phyloP scores from a whole-genome alignment of 805 yeast genomes.

The Citeromyces matritensis region DNA sequence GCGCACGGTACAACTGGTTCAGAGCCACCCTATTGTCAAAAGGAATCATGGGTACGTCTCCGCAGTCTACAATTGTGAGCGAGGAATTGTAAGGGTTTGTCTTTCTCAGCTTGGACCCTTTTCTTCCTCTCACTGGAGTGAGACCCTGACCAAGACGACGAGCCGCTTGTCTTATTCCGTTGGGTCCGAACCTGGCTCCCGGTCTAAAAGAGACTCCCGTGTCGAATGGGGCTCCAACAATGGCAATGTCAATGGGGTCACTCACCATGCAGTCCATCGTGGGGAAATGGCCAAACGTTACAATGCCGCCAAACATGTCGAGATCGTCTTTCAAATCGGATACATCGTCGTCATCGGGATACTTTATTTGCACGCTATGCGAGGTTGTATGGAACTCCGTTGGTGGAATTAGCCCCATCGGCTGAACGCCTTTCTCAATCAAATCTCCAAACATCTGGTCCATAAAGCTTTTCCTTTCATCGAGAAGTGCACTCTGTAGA shows the following conservation, averaged over 20 bases:
- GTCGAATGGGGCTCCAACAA: constrained; percentile 46
- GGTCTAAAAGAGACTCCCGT: constrained; percentile 40
- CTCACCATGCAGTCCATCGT: constrained; percentile 23
- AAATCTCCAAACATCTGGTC: too few relatives aligned
- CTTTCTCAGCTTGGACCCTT: constrained; percentile 17
- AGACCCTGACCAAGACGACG: constrained; percentile 27
- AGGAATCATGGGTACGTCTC: constrained; percentile 48
- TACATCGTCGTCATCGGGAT: constrained; percentile 20
- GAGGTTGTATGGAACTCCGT: constrained; percentile 3
- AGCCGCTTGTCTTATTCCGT: constrained; percentile 29
- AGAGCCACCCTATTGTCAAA: constrained; percentile 41
- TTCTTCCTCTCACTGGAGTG: constrained; percentile 22
- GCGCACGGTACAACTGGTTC: constrained; percentile 39
- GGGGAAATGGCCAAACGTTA: constrained; percentile 31
- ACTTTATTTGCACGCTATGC: constrained; percentile 8
- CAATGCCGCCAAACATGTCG: constrained; percentile 27
- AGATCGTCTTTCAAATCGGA: constrained; percentile 10
- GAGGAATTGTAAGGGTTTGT: constrained; percentile 18
- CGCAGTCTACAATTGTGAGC: constrained; percentile 34
- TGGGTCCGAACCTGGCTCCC: constrained; percentile 48
- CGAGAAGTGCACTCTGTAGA: too few relatives aligned
- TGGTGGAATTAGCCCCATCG: too few relatives aligned
- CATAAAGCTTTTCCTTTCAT: too few relatives aligned
- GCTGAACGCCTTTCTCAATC: too few relatives aligned
- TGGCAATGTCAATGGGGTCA: constrained; percentile 32